Evolutionary conservation across 495 filamentous ascomycete species (phyloP).

Genomic region (Penicillium argentinense): DNA sequence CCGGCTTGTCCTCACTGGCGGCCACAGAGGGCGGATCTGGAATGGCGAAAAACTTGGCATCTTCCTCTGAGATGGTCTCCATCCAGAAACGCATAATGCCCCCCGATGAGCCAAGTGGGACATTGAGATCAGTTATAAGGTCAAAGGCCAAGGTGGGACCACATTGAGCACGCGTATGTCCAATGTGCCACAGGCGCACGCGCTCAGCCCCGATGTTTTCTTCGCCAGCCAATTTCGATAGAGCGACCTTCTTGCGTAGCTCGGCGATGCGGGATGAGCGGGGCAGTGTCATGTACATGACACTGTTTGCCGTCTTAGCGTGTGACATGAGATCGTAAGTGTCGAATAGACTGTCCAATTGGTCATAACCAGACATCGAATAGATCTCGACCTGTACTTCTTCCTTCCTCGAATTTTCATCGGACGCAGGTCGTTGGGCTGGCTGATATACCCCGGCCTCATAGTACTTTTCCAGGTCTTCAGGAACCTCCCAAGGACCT

Average conservation of each 20-base stretch:
- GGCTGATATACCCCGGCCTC: constrained; percentile 29
- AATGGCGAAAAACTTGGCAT: constrained; percentile 45
- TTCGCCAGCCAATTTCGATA: constrained; percentile 27
- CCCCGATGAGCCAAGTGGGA: constrained; percentile 29
- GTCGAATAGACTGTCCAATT: constrained; percentile 41
- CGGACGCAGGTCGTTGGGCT: constrained; percentile 2
- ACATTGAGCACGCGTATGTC: constrained; percentile 36
- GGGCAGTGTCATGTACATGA: constrained; percentile 45
- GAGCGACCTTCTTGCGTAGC: constrained; percentile 44
- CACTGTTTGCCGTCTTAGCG: constrained; percentile 36
- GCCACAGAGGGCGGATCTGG: constrained; percentile 33
- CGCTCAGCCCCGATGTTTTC: constrained; percentile 32
- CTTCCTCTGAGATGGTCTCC: constrained; percentile 42
- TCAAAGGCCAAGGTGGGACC: constrained; percentile 38
- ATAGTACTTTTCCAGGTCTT: constrained; percentile 38
- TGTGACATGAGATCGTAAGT: constrained; percentile 48
- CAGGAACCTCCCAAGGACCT: constrained; percentile 40
- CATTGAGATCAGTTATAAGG: constrained; percentile 36
- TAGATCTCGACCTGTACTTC: constrained; percentile 46
- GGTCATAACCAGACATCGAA: constrained; percentile 34
- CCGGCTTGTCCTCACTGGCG: constrained; percentile 33
- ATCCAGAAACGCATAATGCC: constrained; percentile 43
- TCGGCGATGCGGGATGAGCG: constrained; percentile 38
- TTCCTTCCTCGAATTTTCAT: constrained; percentile 13
- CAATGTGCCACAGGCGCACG: constrained; percentile 46